phyloP scores from a whole-genome alignment of 2,329 filamentous ascomycete species.

The Leptodontidium sp. region DNA sequence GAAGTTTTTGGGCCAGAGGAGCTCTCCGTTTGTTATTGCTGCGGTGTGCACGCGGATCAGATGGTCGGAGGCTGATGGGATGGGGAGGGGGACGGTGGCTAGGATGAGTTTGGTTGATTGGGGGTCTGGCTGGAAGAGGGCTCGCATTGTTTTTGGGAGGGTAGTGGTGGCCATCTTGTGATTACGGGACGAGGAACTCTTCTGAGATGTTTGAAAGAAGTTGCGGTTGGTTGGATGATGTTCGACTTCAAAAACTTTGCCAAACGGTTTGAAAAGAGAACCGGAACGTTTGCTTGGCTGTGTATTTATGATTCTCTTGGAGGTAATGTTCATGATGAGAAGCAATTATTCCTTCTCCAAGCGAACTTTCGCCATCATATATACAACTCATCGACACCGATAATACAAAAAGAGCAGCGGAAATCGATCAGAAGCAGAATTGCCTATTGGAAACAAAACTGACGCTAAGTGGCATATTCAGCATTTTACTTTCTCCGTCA shows the following conservation, averaged over 20 bases:
- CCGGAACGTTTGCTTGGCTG: background rate
- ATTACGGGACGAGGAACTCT: background rate
- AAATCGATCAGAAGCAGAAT: background rate
- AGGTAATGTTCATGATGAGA: background rate
- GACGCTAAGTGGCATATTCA: background rate
- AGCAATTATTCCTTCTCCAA: background rate
- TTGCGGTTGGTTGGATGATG: background rate
- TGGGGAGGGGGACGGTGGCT: conserved; percentile 3
- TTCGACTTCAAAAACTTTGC: background rate
- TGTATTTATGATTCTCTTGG: background rate
- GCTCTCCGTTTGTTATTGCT: conserved; percentile 53
- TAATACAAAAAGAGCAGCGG: background rate
- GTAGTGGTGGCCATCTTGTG: conserved; percentile 7
- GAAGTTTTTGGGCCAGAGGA: conserved; percentile 52
- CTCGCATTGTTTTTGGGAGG: conserved; percentile 18
- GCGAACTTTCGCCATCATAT: conserved; percentile 16
- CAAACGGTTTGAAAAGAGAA: background rate
- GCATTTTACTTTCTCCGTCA: background rate
- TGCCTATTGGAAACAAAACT: background rate
- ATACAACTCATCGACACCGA: background rate
- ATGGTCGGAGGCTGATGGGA: conserved; percentile 43
- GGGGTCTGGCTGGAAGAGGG: conserved; percentile 21
- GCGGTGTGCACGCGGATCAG: conserved; percentile 50
- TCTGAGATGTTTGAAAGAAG: background rate
- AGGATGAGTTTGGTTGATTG: conserved; percentile 17